Conservation (phyloP, 495 filamentous ascomycete species). For the Xylaria bambusicola region DNA sequence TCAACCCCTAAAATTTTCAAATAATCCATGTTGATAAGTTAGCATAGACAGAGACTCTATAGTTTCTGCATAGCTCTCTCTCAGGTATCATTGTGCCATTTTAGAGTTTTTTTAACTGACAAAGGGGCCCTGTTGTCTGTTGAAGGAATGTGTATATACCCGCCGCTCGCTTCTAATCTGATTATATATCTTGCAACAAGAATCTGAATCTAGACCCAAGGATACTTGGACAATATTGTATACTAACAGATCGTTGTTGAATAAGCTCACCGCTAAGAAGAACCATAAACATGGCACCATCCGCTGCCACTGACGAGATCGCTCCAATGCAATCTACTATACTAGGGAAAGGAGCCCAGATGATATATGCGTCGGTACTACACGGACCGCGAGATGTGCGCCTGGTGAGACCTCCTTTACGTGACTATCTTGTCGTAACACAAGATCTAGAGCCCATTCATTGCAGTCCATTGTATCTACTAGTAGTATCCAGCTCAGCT, state of each 20-base stretch:
- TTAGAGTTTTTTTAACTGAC: neutral
- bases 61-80: too few relatives aligned
- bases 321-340: constrained; percentile 48
- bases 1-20: too few relatives aligned
- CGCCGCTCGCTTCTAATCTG: neutral
- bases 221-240: neutral
- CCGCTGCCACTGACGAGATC: constrained; percentile 43
- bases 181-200: neutral
- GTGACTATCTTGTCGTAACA: constrained; percentile 30
- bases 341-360: constrained; percentile 41
- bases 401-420: constrained; percentile 44
- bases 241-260: too few relatives aligned
- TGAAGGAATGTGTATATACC: neutral
- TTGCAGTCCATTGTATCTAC: neutral
- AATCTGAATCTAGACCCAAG: neutral
- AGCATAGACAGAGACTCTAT: too few relatives aligned
- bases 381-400: constrained; percentile 53
- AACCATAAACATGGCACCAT: constrained; percentile 49
- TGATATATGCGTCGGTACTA: constrained; percentile 51
- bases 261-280: too few relatives aligned
- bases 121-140: neutral
- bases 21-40: neutral
- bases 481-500: neutral
- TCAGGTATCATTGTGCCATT: too few relatives aligned
- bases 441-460: constrained; percentile 8